Evolutionary conservation across 345 rosid genomes (phyloP).

Genomic region (Citrus cavaleriei): DNA sequence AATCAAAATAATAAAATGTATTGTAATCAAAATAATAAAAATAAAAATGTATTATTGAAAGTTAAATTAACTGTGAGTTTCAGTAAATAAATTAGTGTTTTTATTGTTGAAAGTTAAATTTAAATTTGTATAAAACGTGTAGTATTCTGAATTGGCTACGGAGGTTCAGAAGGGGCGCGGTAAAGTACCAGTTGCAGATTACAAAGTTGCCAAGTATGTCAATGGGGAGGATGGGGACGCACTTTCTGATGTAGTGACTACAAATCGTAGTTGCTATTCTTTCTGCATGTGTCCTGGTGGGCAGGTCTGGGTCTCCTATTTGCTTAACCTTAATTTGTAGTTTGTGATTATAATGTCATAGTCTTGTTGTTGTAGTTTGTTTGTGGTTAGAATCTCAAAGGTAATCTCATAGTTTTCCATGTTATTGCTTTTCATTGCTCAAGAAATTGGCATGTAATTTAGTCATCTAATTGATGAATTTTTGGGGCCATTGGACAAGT

Average conservation of each 20-base stretch:
- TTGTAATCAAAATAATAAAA: neutral
- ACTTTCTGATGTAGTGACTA: conserved; percentile 18
- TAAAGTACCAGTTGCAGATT: conserved; percentile 93
- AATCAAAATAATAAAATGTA: too few relatives aligned
- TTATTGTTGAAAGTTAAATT: neutral
- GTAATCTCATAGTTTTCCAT: neutral
- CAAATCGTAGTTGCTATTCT: conserved; percentile 79
- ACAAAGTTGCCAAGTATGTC: conserved; percentile 74
- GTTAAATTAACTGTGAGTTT: neutral
- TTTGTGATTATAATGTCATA: neutral
- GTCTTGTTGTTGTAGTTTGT: neutral
- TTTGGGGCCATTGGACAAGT: neutral
- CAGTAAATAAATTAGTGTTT: neutral
- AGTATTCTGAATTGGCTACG: conserved; percentile 73
- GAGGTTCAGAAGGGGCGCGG: conserved; percentile 80
- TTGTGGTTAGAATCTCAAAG: too few relatives aligned
- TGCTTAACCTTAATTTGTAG: neutral
- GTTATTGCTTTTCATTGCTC: neutral
- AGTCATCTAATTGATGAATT: neutral
- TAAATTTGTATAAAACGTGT: conserved; percentile 12
- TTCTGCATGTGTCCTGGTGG: conserved; percentile 99
- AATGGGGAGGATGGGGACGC: conserved; percentile 29
- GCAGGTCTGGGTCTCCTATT: conserved; percentile 49
- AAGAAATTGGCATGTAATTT: neutral
- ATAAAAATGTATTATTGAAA: neutral